These are phyloP conservation scores for Fusarium sterilihyphosum DNA, from an alignment of 2,329 filamentous ascomycete species.

Conservation along the genomic window DNA sequence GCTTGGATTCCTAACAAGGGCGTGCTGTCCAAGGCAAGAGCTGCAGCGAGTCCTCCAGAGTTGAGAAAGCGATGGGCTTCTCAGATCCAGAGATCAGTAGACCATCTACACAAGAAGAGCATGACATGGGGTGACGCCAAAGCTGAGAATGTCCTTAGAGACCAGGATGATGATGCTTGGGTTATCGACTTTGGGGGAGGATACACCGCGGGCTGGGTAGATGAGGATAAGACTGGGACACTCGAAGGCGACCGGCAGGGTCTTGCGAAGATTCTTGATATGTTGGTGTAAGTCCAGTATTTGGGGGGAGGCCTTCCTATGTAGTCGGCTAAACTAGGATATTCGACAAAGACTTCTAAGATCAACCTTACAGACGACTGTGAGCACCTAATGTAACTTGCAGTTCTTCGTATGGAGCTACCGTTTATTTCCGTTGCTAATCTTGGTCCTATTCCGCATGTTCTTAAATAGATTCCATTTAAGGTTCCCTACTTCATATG, in stretches of 20 bases:
- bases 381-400: not conserved
- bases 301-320: rapidly evolving
- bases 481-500: not conserved
- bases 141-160: not conserved
- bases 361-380: not conserved
- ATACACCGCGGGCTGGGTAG: not conserved
- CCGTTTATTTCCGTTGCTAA: not conserved
- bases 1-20: not conserved
- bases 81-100: not conserved
- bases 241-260: not conserved
- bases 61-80: not conserved
- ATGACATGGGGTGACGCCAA: not conserved
- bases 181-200: not conserved
- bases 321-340: rapidly evolving
- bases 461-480: not conserved
- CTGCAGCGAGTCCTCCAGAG: not conserved
- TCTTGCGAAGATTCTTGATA: not conserved
- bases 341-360: not conserved
- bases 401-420: rapidly evolving
- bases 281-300: not conserved
- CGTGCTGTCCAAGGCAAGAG: not conserved
- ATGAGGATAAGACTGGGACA: not conserved
- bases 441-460: not conserved
- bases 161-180: not conserved
- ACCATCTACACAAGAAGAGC: not conserved